Base-by-base conservation (phyloP, 495 filamentous ascomycete genomes). In the Tuber indicum region DNA sequence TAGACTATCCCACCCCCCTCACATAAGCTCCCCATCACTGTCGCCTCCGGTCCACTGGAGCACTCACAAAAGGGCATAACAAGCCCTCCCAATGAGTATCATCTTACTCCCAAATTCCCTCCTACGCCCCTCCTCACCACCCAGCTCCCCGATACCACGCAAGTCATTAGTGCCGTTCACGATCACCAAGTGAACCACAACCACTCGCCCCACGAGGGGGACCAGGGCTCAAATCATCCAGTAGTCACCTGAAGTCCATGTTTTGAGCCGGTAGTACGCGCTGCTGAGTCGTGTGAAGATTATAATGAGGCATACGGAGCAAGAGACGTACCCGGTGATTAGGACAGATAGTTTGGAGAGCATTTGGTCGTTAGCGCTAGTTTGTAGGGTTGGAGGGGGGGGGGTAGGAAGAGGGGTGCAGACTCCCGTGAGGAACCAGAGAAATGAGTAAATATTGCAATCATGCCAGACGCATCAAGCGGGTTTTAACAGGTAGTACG, bases 91-190 rank as follows among this genome's bases (percentile, higher is more conserved):
- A 14, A 78, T 72, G 49, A 81, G 58, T 17, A 75, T 71, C 78
- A 81, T 77, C 75, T 81, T 81, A 62, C 79, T 81, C 75, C 79
- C 79, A 52, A 81, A 75, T n/a, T n/a, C 79, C 62, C 79, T 77
- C 72, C 75, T 75, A 23, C 46, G 5, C 10, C 75, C 44, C n/a
- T 79, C 77, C 36, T 72, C 0, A 36, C 14, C n/a, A 47, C 75
- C 69, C 39, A 79, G 21, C 8, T 26, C 4, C 14, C 49, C 36
- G 43, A 45, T 47, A 21, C 47, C 23, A 12, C 47, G 36, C 36
- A 80, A 9, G 72, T 79, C 79, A 47, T 80, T 80, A 19, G 78
- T 80, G 41, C 49, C 66, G 36, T 72, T 75, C 32, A 32, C 47
- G 19, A 80, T 17, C 14, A 80, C 74, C 16, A 80, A 2, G 62